Evolutionary conservation across 2,329 filamentous ascomycete species (phyloP), one percentile per base, ranked within the genome.

Genomic region (Cladorrhinum sp.): DNA sequence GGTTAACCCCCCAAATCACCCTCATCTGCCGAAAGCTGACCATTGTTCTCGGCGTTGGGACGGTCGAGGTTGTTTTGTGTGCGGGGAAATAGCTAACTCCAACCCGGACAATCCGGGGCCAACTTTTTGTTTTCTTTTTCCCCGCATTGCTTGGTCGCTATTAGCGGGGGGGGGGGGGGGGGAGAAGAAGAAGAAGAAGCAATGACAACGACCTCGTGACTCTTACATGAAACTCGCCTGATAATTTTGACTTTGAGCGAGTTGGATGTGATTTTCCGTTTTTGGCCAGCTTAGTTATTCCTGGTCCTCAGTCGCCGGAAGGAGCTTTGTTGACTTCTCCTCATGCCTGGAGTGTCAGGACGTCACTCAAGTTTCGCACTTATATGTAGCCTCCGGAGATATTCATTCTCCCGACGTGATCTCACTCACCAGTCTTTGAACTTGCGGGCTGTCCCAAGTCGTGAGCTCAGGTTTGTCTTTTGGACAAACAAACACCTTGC

Each of bases 21-120:
- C 51, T 57, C 60, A 64, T 64, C 57, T 62, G 57, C 62, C 62
- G 62, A 21, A 49, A 24, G 18, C 51, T 24, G 46, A 51, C 53
- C 53, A 42, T 39, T n/a, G 7, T 23, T 36, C 56, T 51, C 48
- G 46, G 56, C 46, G 46, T 52, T 20, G 20, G 20, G 36, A 24
- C 21, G 5, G 21, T 26, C n/a, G 12, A 21, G 42, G 42, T 46
- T 20, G n/a, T 14, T 42, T 42, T 18, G n/a, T 18, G 18, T 54
- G 52, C 52, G 52, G 52, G 52, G 52, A 39, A 36, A 23, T 14
- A 33, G 12, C n/a, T n/a, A n/a, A n/a, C 42, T 46, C 42, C 42
- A 46, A 46, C 42, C 59, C 49, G 56, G 10, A 18, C 8, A 33
- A 20, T 8, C 6, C 26, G n/a, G 51, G 52, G 52, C 28, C 52